Evolutionary conservation across 2,329 filamentous ascomycete genomes (phyloP), one percentile per base, ranked within the genome.

Genomic region (Ceratocystis ficicola): DNA sequence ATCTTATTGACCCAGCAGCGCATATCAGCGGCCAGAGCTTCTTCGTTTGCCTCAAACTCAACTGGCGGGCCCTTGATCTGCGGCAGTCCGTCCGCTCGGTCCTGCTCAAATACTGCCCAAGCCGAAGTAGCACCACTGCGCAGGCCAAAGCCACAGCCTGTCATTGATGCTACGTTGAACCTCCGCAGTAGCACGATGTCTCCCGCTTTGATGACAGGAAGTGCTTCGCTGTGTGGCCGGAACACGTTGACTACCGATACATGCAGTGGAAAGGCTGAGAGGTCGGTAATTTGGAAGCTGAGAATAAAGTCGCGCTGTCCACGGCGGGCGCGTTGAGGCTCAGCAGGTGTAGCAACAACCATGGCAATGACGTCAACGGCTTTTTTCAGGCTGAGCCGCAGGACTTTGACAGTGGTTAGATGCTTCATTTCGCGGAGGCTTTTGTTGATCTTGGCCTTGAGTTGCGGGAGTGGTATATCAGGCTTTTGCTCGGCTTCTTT

Each of bases 61-160:
- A 86, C 78, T 0, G 83, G 83, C 64, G 83, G 81, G 0, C 83
- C 84, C 68, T 78, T 80, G 64, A 86, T 80, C 73, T 86, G 80
- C 52, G 80, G 75, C 55, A 78, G 73, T 10, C 72, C 71, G 59
- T 75, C 73, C 2, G 73, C 73, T 41, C 70, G 70, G 44, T 75
- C 73, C 48, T 74, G 73, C 69, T 84, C 81, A 68, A 83, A 86
- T 2, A 87, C 82, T 1, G 82, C 84, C 81, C 85, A 87, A 65
- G 81, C 80, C 17, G 82, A 85, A 44, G 75, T 76, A 57, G 81
- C 80, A n/a, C 76, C 77, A n/a, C 78, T 78, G 61, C 78, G 75
- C 62, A 86, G 73, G 0, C 81, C 83, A 68, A 82, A 85, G 1
- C 80, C 83, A 64, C 80, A 80, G 59, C 76, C 77, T 67, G 80